Evolutionary conservation across 176 grass and related monocot species (phyloP), one percentile per base, ranked within the genome.

Genomic region (Carex pumila): DNA sequence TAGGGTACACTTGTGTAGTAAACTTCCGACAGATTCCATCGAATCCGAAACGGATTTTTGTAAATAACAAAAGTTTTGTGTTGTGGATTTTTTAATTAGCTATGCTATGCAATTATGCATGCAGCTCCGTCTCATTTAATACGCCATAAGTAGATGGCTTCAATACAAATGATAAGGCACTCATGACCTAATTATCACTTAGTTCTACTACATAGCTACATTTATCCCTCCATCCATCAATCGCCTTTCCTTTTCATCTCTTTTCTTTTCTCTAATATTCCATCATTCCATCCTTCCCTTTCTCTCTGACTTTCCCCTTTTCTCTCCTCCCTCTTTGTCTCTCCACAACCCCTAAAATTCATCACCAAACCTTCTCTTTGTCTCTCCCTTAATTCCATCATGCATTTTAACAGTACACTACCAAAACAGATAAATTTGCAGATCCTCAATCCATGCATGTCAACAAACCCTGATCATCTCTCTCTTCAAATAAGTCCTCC

Each of bases 161-260:
- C 72, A 37, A 82, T 87, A 82, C 83, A 93, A 91, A 97, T 97
- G 90, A 97, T 94, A 91, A 88, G 90, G 85, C 92, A 97, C 92
- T 94, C 92, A 97, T 94, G 89, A 90, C 86, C 92, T 94, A 97
- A 97, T 25, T 25, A 25, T 97, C 92, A 91, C 84, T 66, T 43
- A 83, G n/a, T 56, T 71, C 81, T 79, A 90, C 82, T 45, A 7
- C 43, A 89, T 89, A 73, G 89, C 82, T 45, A 7, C 43, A 89
- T 89, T 85, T 11, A 53, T 88, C 58, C 75, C 68, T 72, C 88
- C 90, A 86, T 72, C 88, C 90, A 86, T 91, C 89, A 82, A 89
- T 83, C 29, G 54, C 68, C 87, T 84, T 77, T 84, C 69, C 52
- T 56, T 88, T 50, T 71, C 81, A 68, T 62, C 18, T 79, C 36